These are phyloP conservation scores for Trifolium repens DNA, from an alignment of 306 rosid species.

Conservation along the genomic window DNA sequence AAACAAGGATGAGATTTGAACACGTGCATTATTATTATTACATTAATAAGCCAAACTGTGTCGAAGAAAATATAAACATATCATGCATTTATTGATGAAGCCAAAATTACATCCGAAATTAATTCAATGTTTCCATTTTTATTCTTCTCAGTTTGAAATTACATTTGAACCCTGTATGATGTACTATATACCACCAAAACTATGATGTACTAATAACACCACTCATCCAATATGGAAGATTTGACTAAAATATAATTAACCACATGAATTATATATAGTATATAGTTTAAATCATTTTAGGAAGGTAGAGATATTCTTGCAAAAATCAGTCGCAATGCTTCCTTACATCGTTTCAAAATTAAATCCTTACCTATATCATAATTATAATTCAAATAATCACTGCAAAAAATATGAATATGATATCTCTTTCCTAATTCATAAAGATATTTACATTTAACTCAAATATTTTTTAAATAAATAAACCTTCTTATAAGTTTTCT, in stretches of 20 bases:
- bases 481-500: neutral
- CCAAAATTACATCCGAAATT: neutral
- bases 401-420: slow-evolving; percentile 35
- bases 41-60: neutral
- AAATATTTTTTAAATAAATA: slow-evolving; percentile 37
- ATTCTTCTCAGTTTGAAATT: slow-evolving; percentile 30
- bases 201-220: slow-evolving; percentile 40
- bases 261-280: neutral
- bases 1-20: neutral
- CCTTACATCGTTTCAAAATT: slow-evolving; percentile 6
- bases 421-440: slow-evolving; percentile 48
- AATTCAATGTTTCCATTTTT: slow-evolving; percentile 38
- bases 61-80: neutral
- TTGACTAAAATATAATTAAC: slow-evolving; percentile 3
- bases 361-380: slow-evolving; percentile 32
- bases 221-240: slow-evolving; percentile 36
- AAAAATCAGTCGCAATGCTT: slow-evolving; percentile 8
- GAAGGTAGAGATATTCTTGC: slow-evolving; percentile 11
- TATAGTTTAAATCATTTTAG: slow-evolving; percentile 4
- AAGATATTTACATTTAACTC: slow-evolving; percentile 47
- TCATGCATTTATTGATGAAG: neutral
- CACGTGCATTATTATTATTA: neutral
- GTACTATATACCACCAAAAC: slow-evolving; percentile 43
- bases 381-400: slow-evolving; percentile 38
- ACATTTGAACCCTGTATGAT: slow-evolving; percentile 37